These are phyloP conservation scores for Penicillium capsulatum DNA, from an alignment of 2,329 filamentous ascomycete species.

Conservation along the genomic window DNA sequence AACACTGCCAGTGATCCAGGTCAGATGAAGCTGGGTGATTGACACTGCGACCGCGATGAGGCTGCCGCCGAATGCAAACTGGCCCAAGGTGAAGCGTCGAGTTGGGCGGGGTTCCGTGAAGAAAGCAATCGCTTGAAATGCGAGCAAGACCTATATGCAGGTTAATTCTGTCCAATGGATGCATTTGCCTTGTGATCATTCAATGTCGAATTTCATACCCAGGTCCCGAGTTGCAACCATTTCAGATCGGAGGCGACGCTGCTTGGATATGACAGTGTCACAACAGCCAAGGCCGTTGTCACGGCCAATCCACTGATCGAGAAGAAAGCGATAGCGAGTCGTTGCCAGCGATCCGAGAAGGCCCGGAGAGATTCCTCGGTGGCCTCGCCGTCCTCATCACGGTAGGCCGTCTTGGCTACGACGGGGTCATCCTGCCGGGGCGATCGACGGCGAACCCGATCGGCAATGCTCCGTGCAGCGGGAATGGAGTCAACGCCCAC, in stretches of 20 bases:
- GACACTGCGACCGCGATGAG: slow-evolving; percentile 21
- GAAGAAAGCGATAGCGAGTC: slow-evolving; percentile 52
- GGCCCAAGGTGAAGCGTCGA: slow-evolving; percentile 30
- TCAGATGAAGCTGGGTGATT: slow-evolving; percentile 28
- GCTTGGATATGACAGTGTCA: slow-evolving; percentile 43
- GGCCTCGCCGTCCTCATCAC: slow-evolving; percentile 66
- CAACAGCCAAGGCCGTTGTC: slow-evolving; percentile 55
- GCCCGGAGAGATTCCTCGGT: slow-evolving; percentile 58
- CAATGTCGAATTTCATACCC: too few species aligned
- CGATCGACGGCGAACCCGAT: slow-evolving; percentile 14
- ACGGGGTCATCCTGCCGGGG: slow-evolving; percentile 19
- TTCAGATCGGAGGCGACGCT: slow-evolving; percentile 48
- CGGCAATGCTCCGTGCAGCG: slow-evolving; percentile 21
- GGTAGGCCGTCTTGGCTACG: slow-evolving; percentile 49
- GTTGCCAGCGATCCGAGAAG: slow-evolving; percentile 60
- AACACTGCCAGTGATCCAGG: slow-evolving; percentile 22
- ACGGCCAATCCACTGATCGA: slow-evolving; percentile 52
- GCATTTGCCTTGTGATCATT: too few species aligned
- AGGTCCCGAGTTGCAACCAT: slow-evolving; percentile 59
- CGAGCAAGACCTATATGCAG: slow-evolving; percentile 26
- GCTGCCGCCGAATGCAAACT: slow-evolving; percentile 31
- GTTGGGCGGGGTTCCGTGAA: slow-evolving; percentile 33
- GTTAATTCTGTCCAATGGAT: too few species aligned
- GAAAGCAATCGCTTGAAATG: slow-evolving; percentile 33
- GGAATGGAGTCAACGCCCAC: slow-evolving; percentile 24